Evolutionary conservation across 1,284 basidiomycete genomes (phyloP).

Genomic region (Cryptococcus amylolentus): DNA sequence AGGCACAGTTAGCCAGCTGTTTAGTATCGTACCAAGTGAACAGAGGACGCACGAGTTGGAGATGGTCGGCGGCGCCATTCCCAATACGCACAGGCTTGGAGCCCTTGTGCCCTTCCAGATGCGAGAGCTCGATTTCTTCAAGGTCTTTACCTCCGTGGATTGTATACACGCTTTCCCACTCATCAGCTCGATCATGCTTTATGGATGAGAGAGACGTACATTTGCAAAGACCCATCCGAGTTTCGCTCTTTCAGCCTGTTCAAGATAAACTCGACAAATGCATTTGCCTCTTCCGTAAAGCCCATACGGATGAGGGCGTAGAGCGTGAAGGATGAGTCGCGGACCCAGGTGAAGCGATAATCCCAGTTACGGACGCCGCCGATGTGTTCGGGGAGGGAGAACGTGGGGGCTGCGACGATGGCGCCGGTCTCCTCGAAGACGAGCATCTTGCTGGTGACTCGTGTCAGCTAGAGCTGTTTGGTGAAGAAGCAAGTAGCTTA

Average conservation of each 20-base stretch:
- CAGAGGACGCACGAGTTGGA: conserved; percentile 65
- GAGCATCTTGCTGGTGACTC: conserved; percentile 43
- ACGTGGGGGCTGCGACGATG: conserved; percentile 87
- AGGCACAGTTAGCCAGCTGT: not conserved
- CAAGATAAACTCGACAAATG: conserved; percentile 86
- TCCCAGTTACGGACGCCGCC: conserved; percentile 81
- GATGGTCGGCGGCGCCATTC: conserved; percentile 82
- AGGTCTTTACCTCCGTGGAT: conserved; percentile 66
- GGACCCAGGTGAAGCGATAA: conserved; percentile 58
- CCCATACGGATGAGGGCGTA: conserved; percentile 87
- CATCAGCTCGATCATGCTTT: not conserved
- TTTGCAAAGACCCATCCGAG: conserved; percentile 81
- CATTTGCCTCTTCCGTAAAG: conserved; percentile 69
- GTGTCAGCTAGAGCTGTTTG: conserved; percentile 1
- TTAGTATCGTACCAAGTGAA: not conserved
- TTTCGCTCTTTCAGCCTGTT: conserved; percentile 74
- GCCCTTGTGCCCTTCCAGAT: conserved; percentile 77
- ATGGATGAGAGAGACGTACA: conserved; percentile 54
- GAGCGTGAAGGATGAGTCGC: conserved; percentile 85
- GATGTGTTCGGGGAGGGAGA: conserved; percentile 84
- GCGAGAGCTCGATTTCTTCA: conserved; percentile 74
- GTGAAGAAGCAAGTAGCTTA: conserved; percentile 50
- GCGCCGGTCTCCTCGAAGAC: conserved; percentile 58
- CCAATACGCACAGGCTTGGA: conserved; percentile 64
- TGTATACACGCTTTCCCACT: conserved; percentile 47